Percentiles rank a stretch among this genome's conserved stretches.
Evolutionary conservation across 768 basidiomycete species (phyloP).

Genomic region (Russula griseocarnosa): DNA sequence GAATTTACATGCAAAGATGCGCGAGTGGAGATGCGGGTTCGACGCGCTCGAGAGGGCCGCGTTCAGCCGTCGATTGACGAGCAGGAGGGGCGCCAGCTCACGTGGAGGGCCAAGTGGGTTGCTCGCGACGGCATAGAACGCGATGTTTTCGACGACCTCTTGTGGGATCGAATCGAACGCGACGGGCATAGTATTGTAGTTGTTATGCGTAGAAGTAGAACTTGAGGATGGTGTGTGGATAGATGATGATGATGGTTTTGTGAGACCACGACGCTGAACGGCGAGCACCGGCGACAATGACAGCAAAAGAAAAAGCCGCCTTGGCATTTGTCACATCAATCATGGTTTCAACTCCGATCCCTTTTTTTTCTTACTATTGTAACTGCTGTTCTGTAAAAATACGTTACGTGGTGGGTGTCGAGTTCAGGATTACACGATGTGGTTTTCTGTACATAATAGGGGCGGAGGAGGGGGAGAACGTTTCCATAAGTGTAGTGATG

Average conservation of each 20-base stretch:
- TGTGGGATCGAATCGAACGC: slow-evolving; percentile 55
- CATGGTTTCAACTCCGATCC: slow-evolving; percentile 22
- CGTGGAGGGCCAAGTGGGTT: slow-evolving; percentile 57
- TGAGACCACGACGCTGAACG: background rate
- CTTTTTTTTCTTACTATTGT: background rate
- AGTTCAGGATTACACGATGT: background rate
- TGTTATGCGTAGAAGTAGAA: background rate
- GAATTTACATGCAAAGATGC: slow-evolving; percentile 65
- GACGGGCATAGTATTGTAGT: slow-evolving; percentile 15
- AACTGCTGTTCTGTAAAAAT: background rate
- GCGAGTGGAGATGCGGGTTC: slow-evolving; percentile 70
- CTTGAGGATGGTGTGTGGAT: background rate
- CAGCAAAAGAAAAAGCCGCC: background rate
- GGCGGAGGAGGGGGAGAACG: background rate
- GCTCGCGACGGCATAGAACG: slow-evolving; percentile 51
- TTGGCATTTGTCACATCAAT: slow-evolving; percentile 12
- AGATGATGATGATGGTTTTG: background rate
- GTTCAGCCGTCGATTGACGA: slow-evolving; percentile 47
- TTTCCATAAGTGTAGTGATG: background rate
- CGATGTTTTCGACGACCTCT: slow-evolving; percentile 78
- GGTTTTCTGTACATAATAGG: slow-evolving; percentile 10
- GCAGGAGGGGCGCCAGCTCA: slow-evolving; percentile 52
- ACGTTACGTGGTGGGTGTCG: background rate
- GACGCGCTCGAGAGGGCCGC: slow-evolving; percentile 45
- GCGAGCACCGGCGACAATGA: background rate